Base-by-base conservation (phyloP, 768 basidiomycete genomes). In the Mycena pura region DNA sequence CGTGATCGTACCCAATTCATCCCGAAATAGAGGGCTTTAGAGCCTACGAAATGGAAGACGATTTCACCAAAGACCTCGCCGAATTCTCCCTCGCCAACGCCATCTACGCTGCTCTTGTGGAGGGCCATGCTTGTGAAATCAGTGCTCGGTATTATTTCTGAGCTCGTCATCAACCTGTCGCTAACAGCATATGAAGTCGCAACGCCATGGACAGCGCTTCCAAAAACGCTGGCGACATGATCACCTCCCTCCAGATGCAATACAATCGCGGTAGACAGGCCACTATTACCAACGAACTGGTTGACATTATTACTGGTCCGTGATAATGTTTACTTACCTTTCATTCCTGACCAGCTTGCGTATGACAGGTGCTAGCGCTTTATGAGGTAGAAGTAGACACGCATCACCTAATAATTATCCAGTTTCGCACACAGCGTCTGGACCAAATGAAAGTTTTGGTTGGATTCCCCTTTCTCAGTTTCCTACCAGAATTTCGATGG, bases 131-230 rank as follows among this genome's bases (percentile, higher is more conserved):
- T 49, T 95, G 96, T 70, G 96, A 98, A 78, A 91, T 90, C 73
- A 93, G 90, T 67, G 89, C 93, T 70, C 92, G 91, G 93, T 94
- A 77, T 72, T 79, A 60, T 46, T 44, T 1, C 13, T 24, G 63
- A 36, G n/a, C n/a, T n/a, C n/a, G n/a, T n/a, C n/a, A n/a, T n/a
- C n/a, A n/a, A n/a, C n/a, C n/a, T n/a, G n/a, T n/a, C n/a, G n/a
- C n/a, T n/a, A n/a, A n/a, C n/a, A n/a, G n/a, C n/a, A n/a, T n/a
- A n/a, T n/a, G n/a, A n/a, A n/a, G 96, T 76, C 91, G 96, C 68
- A 98, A 96, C 68, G 97, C 97, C 71, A 99, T 99, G 97, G 97
- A 99, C 86, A 99, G 95, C 73, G 96, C 96, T 46, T 95, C 96
- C 67, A 99, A 99, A 88, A 99, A 99, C 77, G 97, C 97, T 58